These are phyloP conservation scores for Podospora comata DNA, from an alignment of 495 filamentous ascomycete species.

Conservation along the genomic window DNA sequence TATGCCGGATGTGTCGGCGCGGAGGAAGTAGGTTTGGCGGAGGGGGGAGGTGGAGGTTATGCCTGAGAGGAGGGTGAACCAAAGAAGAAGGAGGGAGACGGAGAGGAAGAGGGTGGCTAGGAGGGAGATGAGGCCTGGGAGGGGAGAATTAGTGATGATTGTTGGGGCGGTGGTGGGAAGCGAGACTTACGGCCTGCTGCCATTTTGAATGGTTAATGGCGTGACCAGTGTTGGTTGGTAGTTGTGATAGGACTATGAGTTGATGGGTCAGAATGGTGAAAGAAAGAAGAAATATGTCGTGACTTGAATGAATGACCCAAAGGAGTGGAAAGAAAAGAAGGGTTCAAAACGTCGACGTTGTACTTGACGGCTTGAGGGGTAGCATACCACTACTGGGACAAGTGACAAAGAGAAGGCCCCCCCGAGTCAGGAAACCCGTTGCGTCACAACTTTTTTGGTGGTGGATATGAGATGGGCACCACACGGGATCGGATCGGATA, in stretches of 20 bases:
- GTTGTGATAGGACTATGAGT: background rate
- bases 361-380: background rate
- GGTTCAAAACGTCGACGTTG: background rate
- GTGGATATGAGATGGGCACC: background rate
- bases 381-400: background rate
- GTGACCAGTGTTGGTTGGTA: background rate
- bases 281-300: too few relatives aligned
- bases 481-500: background rate
- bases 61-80: constrained; percentile 76
- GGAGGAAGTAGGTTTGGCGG: constrained; percentile 76
- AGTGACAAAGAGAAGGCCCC: background rate
- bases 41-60: constrained; percentile 57
- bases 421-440: background rate
- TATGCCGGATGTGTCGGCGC: constrained; percentile 64
- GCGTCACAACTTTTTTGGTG: background rate
- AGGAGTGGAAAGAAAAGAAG: background rate
- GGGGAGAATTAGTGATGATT: constrained; percentile 10
- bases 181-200: constrained; percentile 15
- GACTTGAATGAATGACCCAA: background rate
- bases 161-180: background rate
- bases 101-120: constrained; percentile 72
- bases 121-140: constrained; percentile 34
- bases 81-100: constrained; percentile 69
- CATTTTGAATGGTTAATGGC: background rate
- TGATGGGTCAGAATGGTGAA: background rate